Percentiles rank a stretch among this genome's conserved stretches.
These are phyloP conservation scores for Saksenaea oblongispora DNA, from an alignment of 371 early-diverging fungal genomes.

Conservation along the genomic window DNA sequence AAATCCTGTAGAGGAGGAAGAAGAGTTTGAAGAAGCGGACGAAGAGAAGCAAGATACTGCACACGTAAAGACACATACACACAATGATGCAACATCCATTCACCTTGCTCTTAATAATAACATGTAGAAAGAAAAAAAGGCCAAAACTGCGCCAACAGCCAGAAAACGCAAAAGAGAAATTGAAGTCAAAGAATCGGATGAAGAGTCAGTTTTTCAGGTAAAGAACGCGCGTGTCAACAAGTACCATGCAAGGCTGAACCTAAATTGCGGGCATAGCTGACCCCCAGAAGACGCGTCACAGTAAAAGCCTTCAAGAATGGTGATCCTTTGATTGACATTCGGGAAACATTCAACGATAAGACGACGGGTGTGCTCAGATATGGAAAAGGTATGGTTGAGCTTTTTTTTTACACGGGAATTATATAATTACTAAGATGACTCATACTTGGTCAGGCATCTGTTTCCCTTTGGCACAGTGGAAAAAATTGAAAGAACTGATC, in stretches of 20 bases:
- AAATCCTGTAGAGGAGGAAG: background rate
- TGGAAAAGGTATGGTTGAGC: conserved; percentile 14
- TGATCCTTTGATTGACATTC: conserved; percentile 16
- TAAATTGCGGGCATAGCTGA: background rate
- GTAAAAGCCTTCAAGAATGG: conserved; percentile 12
- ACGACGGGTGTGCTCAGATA: conserved; percentile 8
- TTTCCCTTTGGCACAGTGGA: conserved; percentile 28
- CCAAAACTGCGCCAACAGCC: background rate
- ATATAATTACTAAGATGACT: background rate
- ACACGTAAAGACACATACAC: background rate
- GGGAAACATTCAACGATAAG: conserved; percentile 13
- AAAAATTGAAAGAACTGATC: conserved; percentile 24
- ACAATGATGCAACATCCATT: background rate
- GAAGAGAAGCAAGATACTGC: background rate
- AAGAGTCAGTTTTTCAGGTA: background rate
- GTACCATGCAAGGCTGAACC: background rate
- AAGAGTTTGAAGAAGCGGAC: background rate
- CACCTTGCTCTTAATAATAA: background rate
- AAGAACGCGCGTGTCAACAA: background rate
- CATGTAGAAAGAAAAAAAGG: background rate
- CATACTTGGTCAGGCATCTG: conserved; percentile 20
- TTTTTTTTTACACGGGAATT: background rate
- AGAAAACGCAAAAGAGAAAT: background rate
- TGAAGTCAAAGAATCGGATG: background rate
- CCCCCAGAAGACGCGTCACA: conserved; percentile 10